Conservation (phyloP, 1,284 basidiomycete genomes). For the Ganoderma meredithae region DNA sequence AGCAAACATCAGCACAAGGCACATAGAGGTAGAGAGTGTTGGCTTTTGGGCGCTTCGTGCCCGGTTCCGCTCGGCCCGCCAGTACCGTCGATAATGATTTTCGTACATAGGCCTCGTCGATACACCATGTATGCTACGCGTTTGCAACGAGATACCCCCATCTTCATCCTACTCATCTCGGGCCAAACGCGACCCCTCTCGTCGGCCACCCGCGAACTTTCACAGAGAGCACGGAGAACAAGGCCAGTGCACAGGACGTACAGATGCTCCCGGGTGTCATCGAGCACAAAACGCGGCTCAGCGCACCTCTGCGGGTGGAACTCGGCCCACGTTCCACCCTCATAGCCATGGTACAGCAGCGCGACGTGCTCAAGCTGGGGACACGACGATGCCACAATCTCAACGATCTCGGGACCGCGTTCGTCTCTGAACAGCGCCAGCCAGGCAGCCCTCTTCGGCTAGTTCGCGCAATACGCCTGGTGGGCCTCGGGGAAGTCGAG, state of each 20-base stretch:
- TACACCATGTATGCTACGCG: no score
- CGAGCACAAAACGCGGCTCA: neutral
- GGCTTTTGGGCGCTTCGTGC: no score
- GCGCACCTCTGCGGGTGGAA: neutral
- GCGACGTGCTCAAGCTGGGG: neutral
- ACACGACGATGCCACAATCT: neutral
- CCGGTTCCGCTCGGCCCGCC: no score
- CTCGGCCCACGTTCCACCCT: neutral
- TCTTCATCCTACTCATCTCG: no score
- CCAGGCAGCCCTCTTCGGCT: neutral
- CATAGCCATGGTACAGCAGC: neutral
- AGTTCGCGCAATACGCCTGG: neutral
- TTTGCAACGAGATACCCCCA: no score
- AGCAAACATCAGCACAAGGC: neutral
- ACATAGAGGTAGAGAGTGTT: no score
- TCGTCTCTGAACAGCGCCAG: neutral
- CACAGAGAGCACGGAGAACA: no score
- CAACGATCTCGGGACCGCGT: neutral
- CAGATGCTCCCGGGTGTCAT: neutral
- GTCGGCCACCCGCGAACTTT: no score
- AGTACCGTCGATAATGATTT: no score
- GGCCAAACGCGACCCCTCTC: no score
- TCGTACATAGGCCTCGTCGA: no score
- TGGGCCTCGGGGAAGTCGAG: neutral
- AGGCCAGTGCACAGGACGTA: no score